A percentile compares a stretch with the other conserved stretches of the same genome.
These are phyloP conservation scores for Caryopteris hybrid DNA, from an alignment of 305 asterid genomes.

Conservation along the genomic window DNA sequence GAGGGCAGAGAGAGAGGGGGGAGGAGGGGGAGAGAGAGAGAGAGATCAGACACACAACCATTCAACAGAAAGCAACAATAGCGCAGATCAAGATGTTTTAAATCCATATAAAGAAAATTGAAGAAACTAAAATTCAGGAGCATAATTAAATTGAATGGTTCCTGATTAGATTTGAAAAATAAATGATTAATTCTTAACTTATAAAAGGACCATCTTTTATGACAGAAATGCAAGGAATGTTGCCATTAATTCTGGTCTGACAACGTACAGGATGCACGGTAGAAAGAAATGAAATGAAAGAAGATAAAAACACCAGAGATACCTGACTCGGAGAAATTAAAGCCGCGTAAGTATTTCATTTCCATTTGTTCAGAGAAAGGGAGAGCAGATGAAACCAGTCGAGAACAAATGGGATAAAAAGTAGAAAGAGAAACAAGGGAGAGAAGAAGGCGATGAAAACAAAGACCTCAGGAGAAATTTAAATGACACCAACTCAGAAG, in stretches of 20 bases:
- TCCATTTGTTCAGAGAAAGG: conserved; percentile 23
- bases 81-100: conserved; percentile 19
- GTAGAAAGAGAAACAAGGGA: conserved; percentile 5
- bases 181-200: background rate
- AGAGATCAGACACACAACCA: conserved; percentile 6
- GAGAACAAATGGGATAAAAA: conserved; percentile 7
- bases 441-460: conserved; percentile 31
- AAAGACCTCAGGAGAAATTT: conserved; percentile 19
- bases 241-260: conserved; percentile 1
- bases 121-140: conserved; percentile 4
- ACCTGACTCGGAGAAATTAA: conserved; percentile 19
- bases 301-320: conserved; percentile 10
- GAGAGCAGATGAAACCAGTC: conserved; percentile 16
- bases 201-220: conserved; percentile 3
- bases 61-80: conserved; percentile 9
- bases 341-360: conserved; percentile 8
- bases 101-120: conserved; percentile 12
- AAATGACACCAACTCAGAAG: conserved; percentile 18
- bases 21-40: too few relatives aligned
- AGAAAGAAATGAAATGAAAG: background rate
- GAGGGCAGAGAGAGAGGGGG: too few relatives aligned
- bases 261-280: conserved; percentile 10
- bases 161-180: conserved; percentile 9
- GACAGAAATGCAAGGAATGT: background rate
- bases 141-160: conserved; percentile 3